phyloP scores from a whole-genome alignment of 2,329 filamentous ascomycete species.

The Venturiaceae sp. region DNA sequence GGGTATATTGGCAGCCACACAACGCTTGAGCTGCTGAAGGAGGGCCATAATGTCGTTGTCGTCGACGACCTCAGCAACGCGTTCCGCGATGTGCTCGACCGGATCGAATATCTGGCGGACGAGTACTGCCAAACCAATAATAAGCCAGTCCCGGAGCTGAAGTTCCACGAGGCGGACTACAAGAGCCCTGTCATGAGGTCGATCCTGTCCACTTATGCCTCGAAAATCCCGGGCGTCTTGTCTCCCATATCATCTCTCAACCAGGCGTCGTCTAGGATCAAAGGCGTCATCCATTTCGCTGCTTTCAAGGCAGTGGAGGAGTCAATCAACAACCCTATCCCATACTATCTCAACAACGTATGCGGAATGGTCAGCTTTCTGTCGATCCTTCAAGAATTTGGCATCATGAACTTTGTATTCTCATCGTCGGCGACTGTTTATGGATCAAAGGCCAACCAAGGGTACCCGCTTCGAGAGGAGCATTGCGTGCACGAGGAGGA shows the following conservation, averaged over 20 bases:
- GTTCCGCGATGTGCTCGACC: constrained; percentile 27
- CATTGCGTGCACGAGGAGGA: constrained; percentile 42
- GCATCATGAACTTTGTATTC: constrained; percentile 58
- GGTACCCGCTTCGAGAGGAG: constrained; percentile 45
- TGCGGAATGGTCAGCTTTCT: constrained; percentile 53
- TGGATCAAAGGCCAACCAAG: constrained; percentile 34
- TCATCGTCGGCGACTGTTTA: constrained; percentile 61
- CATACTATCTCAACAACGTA: constrained; percentile 61
- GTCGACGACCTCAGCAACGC: constrained; percentile 37
- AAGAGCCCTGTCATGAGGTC: constrained; percentile 28
- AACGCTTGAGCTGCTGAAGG: constrained; percentile 42
- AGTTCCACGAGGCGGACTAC: constrained; percentile 40
- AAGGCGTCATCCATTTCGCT: constrained; percentile 60
- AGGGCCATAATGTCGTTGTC: constrained; percentile 42
- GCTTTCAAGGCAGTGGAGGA: constrained; percentile 58
- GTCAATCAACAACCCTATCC: constrained; percentile 49
- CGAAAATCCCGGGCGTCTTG: background rate
- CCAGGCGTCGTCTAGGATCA: constrained; percentile 36
- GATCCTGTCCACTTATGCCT: constrained; percentile 34
- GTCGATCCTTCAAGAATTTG: constrained; percentile 44
- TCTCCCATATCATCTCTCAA: constrained; percentile 11
- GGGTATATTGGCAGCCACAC: constrained; percentile 50
- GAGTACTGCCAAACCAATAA: constrained; percentile 32
- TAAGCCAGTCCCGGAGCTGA: constrained; percentile 42
- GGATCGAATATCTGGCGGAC: constrained; percentile 23